These are phyloP conservation scores for Aspergillus ellipticus DNA, from an alignment of 495 filamentous ascomycete species.

Conservation along the genomic window DNA sequence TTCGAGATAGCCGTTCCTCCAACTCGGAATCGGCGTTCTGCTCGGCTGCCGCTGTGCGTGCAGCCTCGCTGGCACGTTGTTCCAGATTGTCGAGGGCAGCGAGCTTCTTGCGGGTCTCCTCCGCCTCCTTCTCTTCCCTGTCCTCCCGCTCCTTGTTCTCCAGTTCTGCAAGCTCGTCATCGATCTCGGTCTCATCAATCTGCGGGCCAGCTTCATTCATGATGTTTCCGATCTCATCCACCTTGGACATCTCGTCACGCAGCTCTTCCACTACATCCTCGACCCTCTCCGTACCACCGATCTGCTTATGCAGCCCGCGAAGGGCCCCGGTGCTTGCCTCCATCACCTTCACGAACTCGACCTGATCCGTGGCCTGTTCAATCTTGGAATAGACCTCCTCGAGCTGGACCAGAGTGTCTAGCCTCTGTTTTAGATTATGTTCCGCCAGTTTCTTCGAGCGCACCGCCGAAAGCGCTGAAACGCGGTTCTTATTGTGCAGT, in stretches of 20 bases:
- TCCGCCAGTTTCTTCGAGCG: constrained; percentile 78
- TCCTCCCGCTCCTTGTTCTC: constrained; percentile 61
- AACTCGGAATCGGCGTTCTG: constrained; percentile 30
- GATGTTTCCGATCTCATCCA: constrained; percentile 76
- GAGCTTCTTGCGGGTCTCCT: constrained; percentile 42
- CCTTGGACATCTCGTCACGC: constrained; percentile 73
- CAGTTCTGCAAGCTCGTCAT: constrained; percentile 80
- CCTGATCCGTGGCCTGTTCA: constrained; percentile 78
- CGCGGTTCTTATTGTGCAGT: constrained; percentile 64
- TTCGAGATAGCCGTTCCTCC: constrained; percentile 37
- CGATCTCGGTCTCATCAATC: constrained; percentile 80
- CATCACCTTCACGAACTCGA: constrained; percentile 77
- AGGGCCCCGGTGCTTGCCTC: constrained; percentile 69
- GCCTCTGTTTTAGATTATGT: constrained; percentile 61
- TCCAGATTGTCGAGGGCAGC: constrained; percentile 42
- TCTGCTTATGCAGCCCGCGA: constrained; percentile 64
- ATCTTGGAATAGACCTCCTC: constrained; percentile 78
- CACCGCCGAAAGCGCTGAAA: constrained; percentile 71
- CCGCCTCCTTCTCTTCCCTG: constrained; percentile 48
- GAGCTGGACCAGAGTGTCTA: constrained; percentile 70
- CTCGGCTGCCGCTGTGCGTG: constrained; percentile 23
- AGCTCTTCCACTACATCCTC: constrained; percentile 70
- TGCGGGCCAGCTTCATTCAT: constrained; percentile 59
- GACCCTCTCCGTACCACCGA: constrained; percentile 73
- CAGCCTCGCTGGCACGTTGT: constrained; percentile 31